Percentiles rank a stretch among this genome's conserved stretches.
These are phyloP conservation scores for Aureobasidium sp. DNA, from an alignment of 2,329 filamentous ascomycete species.

Conservation along the genomic window DNA sequence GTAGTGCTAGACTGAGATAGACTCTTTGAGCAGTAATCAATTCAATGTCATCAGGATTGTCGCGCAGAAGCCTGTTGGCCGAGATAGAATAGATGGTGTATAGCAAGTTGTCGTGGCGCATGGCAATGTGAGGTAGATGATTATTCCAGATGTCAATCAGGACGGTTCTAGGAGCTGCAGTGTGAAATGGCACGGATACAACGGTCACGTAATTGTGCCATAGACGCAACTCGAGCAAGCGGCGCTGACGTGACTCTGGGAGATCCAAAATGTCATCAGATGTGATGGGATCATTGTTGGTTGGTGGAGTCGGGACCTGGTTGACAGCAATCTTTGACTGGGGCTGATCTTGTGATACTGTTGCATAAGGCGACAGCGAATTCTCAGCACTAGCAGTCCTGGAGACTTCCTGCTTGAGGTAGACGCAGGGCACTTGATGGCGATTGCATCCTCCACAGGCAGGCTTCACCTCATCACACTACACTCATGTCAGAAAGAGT, in stretches of 20 bases:
- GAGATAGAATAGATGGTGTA: background rate
- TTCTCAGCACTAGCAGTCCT: background rate
- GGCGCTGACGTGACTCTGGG: background rate
- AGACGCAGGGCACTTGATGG: conserved; percentile 6
- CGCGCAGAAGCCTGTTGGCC: background rate
- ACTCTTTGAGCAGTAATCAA: background rate
- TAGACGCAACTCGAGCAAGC: conserved; percentile 1
- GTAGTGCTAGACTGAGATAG: conserved; percentile 20
- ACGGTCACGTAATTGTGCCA: conserved; percentile 9
- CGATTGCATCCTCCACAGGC: conserved; percentile 4
- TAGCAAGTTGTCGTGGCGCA: background rate
- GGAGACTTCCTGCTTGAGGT: background rate
- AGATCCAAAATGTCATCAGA: background rate
- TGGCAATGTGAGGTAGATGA: conserved; percentile 1
- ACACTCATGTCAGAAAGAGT: background rate
- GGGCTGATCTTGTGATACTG: background rate
- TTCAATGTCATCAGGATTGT: background rate
- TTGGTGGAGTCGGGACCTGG: background rate
- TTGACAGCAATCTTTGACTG: background rate
- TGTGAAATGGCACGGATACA: background rate
- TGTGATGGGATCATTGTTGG: background rate
- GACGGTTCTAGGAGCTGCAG: background rate
- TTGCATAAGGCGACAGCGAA: background rate
- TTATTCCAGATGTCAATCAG: background rate
- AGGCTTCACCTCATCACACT: conserved; percentile 10